phyloP scores from a whole-genome alignment of 176 grass and related monocot species.

The Musa schizocarpa region DNA sequence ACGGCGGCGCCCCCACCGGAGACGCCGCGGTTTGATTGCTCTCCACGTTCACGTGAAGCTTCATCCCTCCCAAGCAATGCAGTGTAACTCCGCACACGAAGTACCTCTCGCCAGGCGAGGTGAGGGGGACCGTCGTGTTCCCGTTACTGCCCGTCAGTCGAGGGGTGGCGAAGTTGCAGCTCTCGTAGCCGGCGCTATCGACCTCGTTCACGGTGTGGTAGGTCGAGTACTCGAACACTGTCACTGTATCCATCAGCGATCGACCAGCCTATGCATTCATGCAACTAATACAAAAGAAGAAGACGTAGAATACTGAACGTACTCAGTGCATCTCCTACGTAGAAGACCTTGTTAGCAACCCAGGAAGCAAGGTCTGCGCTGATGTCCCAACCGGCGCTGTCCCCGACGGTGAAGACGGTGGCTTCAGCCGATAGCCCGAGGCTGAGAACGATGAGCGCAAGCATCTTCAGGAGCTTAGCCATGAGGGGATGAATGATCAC shows the following conservation, averaged over 20 bases:
- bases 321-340: slow-evolving; percentile 66
- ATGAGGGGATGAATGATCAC: neutral
- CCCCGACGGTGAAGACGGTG: slow-evolving; percentile 47
- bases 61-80: slow-evolving; percentile 83
- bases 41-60: slow-evolving; percentile 40
- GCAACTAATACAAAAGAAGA: neutral
- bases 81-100: slow-evolving; percentile 48
- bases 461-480: neutral
- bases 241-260: neutral
- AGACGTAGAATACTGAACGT: neutral
- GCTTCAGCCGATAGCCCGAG: slow-evolving; percentile 8
- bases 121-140: slow-evolving; percentile 53
- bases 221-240: slow-evolving; percentile 67
- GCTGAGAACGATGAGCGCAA: neutral
- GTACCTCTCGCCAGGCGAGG: slow-evolving; percentile 43
- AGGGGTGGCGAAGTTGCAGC: slow-evolving; percentile 35
- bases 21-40: neutral
- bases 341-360: slow-evolving; percentile 47
- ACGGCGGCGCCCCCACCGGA: neutral
- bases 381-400: slow-evolving; percentile 72
- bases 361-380: slow-evolving; percentile 68
- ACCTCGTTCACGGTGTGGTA: slow-evolving; percentile 67
- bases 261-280: neutral
- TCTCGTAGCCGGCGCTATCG: slow-evolving; percentile 46
- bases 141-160: slow-evolving; percentile 42